phyloP scores from a whole-genome alignment of 352 stramenopile species.

The Pythium periplocum region DNA sequence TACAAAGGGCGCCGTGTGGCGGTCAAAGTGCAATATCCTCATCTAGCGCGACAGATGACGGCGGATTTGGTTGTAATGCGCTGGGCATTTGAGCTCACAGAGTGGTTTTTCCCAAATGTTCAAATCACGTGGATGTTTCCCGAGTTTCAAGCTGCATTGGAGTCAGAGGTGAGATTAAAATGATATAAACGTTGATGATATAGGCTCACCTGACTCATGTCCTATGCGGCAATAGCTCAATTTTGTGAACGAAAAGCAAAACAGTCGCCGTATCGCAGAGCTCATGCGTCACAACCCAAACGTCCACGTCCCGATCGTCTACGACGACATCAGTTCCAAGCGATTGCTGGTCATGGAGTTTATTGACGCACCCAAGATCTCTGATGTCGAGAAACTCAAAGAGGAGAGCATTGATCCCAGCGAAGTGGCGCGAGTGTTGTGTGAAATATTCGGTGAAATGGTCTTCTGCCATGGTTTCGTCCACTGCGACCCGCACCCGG shows the following conservation, averaged over 20 bases:
- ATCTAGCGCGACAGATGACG: constrained; percentile 75
- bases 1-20: constrained; percentile 86
- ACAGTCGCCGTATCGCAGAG: constrained; percentile 57
- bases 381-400: constrained; percentile 80
- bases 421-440: constrained; percentile 84
- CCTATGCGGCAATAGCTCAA: constrained; percentile 38
- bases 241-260: constrained; percentile 82
- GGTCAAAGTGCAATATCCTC: constrained; percentile 95
- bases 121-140: constrained; percentile 93
- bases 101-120: constrained; percentile 89
- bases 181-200: constrained; percentile 1
- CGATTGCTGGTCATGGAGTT: constrained; percentile 97
- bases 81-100: constrained; percentile 44
- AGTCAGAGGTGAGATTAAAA: constrained; percentile 43
- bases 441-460: constrained; percentile 93
- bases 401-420: constrained; percentile 71
- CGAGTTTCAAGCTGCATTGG: constrained; percentile 88
- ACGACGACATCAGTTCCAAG: constrained; percentile 82
- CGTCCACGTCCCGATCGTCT: constrained; percentile 83
- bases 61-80: constrained; percentile 74
- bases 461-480: constrained; percentile 95
- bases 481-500: constrained; percentile 95
- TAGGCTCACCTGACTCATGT: neutral
- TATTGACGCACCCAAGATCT: constrained; percentile 93
- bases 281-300: constrained; percentile 47